A percentile compares a stretch with the other conserved stretches of the same genome.
phyloP scores from a whole-genome alignment of 192 early-diverging fungal genomes.

The Funneliformis geosporum region DNA sequence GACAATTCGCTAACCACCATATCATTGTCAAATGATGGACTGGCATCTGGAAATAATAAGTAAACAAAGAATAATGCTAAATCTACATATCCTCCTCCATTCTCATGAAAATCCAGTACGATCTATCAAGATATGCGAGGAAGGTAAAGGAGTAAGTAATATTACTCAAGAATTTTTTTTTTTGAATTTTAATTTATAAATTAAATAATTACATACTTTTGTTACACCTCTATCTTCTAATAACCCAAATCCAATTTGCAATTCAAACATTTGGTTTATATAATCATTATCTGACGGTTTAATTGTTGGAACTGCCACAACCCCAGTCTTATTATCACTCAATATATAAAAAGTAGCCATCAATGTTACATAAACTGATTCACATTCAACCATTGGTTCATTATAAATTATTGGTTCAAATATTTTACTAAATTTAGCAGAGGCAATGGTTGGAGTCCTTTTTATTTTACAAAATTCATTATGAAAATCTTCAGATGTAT shows the following conservation, averaged over 20 bases:
- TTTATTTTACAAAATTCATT: background rate
- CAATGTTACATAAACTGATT: background rate
- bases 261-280: background rate
- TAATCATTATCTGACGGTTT: background rate
- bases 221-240: background rate
- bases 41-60: background rate
- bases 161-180: background rate
- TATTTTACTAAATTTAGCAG: no score
- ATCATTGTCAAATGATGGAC: background rate
- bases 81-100: background rate
- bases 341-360: background rate
- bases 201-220: background rate
- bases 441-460: background rate
- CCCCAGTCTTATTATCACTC: background rate
- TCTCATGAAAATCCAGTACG: background rate
- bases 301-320: background rate
- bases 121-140: background rate
- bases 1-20: background rate
- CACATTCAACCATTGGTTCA: background rate
- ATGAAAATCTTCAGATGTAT: background rate
- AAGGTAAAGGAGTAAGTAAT: background rate
- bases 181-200: background rate
- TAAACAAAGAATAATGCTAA: background rate
- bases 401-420: background rate
- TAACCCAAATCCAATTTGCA: background rate